phyloP scores from a whole-genome alignment of 164 flowering plant species.

The Magnolia sinica region DNA sequence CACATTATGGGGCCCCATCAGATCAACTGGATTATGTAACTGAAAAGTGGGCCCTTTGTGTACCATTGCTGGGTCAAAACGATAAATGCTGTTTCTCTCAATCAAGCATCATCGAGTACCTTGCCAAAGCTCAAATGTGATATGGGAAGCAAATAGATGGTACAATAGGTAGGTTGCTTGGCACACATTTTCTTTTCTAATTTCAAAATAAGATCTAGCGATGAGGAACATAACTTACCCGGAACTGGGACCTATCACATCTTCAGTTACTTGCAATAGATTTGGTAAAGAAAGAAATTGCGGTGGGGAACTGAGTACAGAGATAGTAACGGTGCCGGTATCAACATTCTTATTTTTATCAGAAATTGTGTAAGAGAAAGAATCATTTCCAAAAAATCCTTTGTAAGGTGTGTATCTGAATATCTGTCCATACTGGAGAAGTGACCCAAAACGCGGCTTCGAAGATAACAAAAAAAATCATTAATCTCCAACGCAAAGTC shows the following conservation, averaged over 20 bases:
- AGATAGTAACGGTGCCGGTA: slow-evolving; percentile 49
- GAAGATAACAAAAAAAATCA: slow-evolving; percentile 3
- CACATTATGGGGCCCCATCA: too few relatives aligned
- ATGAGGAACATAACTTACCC: slow-evolving; percentile 41
- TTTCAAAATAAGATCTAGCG: too few relatives aligned
- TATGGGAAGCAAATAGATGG: too few relatives aligned
- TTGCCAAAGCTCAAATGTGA: too few relatives aligned
- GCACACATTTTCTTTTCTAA: too few relatives aligned
- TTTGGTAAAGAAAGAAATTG: slow-evolving; percentile 67
- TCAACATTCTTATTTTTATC: slow-evolving; percentile 66
- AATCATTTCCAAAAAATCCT: slow-evolving; percentile 74
- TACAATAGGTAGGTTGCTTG: too few relatives aligned
- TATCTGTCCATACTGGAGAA: slow-evolving; percentile 52
- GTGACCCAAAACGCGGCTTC: slow-evolving; percentile 81
- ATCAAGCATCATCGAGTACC: too few relatives aligned
- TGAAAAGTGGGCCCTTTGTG: too few relatives aligned
- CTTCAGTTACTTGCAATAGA: slow-evolving; percentile 73
- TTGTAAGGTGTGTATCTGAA: slow-evolving; percentile 79
- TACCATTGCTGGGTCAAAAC: too few relatives aligned
- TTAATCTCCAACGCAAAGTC: not conserved
- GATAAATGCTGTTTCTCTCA: too few relatives aligned
- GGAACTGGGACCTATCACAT: slow-evolving; percentile 59
- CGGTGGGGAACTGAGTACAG: slow-evolving; percentile 69
- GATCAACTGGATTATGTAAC: too few relatives aligned
- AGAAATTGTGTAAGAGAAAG: slow-evolving; percentile 57